Conservation (phyloP, 345 rosid species). For the Euphorbia pulcherrima region DNA sequence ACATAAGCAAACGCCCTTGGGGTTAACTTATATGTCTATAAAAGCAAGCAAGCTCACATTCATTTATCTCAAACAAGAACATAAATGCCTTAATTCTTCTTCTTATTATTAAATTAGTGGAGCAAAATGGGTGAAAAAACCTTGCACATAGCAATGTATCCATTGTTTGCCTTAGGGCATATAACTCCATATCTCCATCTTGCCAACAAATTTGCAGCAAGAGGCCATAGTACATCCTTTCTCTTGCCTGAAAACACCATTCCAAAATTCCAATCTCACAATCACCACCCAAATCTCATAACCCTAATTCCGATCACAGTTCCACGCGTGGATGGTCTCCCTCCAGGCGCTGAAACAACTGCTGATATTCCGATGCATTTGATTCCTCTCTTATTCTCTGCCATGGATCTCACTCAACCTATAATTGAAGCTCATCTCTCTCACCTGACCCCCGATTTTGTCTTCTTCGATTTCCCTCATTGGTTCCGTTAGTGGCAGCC, state of each 20-base stretch:
- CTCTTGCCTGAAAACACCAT: slow-evolving; percentile 42
- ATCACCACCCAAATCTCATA: slow-evolving; percentile 45
- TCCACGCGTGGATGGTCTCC: slow-evolving; percentile 44
- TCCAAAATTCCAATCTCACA: slow-evolving; percentile 29
- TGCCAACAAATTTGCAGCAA: slow-evolving; percentile 24
- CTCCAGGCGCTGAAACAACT: slow-evolving; percentile 32
- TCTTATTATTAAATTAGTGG: background rate
- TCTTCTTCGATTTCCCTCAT: slow-evolving; percentile 33
- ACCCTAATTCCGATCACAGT: slow-evolving; percentile 38
- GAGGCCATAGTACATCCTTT: slow-evolving; percentile 30
- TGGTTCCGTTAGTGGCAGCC: slow-evolving; percentile 23
- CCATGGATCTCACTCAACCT: slow-evolving; percentile 33
- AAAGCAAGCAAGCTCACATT: too few relatives aligned
- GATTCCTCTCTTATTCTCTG: slow-evolving; percentile 19
- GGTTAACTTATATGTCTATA: too few relatives aligned
- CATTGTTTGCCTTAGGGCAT: slow-evolving; percentile 29
- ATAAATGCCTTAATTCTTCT: too few relatives aligned
- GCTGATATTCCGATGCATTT: slow-evolving; percentile 27
- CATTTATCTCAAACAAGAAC: too few relatives aligned
- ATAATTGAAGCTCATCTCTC: slow-evolving; percentile 20
- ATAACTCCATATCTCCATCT: slow-evolving; percentile 22
- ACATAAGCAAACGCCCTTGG: too few relatives aligned
- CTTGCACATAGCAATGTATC: slow-evolving; percentile 15
- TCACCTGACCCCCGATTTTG: slow-evolving; percentile 25
- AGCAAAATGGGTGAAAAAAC: background rate